Base-by-base conservation (phyloP, 2,329 filamentous ascomycete species). In the Colletotrichum karsti region DNA sequence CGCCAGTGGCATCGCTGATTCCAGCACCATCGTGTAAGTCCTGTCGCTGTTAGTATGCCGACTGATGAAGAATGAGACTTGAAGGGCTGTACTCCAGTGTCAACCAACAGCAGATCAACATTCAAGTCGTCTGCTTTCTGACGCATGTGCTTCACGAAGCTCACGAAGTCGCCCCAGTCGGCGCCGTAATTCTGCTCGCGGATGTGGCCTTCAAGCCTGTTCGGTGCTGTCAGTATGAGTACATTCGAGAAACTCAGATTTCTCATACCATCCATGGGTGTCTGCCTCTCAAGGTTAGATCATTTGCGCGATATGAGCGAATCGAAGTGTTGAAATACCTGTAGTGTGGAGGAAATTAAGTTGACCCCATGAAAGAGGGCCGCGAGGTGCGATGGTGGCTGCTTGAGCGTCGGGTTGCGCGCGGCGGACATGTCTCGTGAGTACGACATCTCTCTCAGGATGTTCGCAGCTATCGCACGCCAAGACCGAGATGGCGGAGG, bases 11-110 rank as follows among this genome's bases (percentile, higher is more conserved):
- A 74, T 92, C 90, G 46, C 85, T 88, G 51, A 91, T 77, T 1
- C 89, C 89, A 28, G 87, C 87, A 3, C 90, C 90, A 69, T 92
- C 89, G 73, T 92, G 89, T n/a, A 92, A 78, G 74, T 92, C 90
- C 63, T 65, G 20, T 2, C 13, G 80, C 83, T 74, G 26, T 44
- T 13, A 60, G 46, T 8, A 28, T 83, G 56, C 7, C 5, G 28
- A 1, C 7, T 15, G 33, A 35, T 13, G 8, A 1, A 5, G 33
- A 7, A 12, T 12, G 22, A 41, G 3, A 8, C 0, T 51, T 9
- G 7, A 7, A 2, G 4, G 7, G 22, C 22, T 24, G 22, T 70
- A 63, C 63, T n/a, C 88, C 88, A 46, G 88, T 90, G 72, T 91
- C 89, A 54, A 91, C 77, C 12, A 91, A 75, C 54, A 91, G 79